Conservation (phyloP, 2,329 filamentous ascomycete genomes). For the Epichloe baconii region DNA sequence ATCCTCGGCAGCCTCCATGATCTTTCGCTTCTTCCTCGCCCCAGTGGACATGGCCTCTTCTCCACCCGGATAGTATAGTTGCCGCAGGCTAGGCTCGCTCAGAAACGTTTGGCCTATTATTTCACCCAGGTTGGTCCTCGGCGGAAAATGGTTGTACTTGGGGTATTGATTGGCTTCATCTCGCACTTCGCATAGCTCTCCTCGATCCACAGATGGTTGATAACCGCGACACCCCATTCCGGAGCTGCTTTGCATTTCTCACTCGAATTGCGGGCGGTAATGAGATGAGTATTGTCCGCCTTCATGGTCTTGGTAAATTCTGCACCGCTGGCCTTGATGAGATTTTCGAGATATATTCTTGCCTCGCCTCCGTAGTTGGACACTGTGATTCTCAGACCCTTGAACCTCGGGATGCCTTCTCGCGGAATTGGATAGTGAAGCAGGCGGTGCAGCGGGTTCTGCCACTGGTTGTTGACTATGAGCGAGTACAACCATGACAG, state of each 20-base stretch:
- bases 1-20: constrained; percentile 35
- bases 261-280: constrained; percentile 78
- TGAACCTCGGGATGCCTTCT: constrained; percentile 66
- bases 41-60: constrained; percentile 29
- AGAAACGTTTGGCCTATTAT: constrained; percentile 82
- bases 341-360: constrained; percentile 81
- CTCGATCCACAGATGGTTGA: constrained; percentile 96
- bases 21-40: constrained; percentile 36
- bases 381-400: constrained; percentile 65
- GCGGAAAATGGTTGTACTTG: constrained; percentile 77
- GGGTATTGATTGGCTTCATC: constrained; percentile 56
- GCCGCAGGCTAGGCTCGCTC: constrained; percentile 47
- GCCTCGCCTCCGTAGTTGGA: constrained; percentile 97
- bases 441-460: constrained; percentile 66
- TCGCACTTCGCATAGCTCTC: constrained; percentile 90
- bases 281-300: constrained; percentile 86
- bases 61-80: constrained; percentile 56
- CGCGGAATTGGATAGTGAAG: constrained; percentile 82
- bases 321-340: constrained; percentile 72
- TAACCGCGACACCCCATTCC: constrained; percentile 81
- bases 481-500: constrained; percentile 88
- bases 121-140: constrained; percentile 81
- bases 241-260: constrained; percentile 87
- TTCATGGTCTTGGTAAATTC: constrained; percentile 93
- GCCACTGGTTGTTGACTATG: constrained; percentile 81